Evolutionary conservation across 306 rosid species (phyloP).

Genomic region (Ochetophila trinervis): DNA sequence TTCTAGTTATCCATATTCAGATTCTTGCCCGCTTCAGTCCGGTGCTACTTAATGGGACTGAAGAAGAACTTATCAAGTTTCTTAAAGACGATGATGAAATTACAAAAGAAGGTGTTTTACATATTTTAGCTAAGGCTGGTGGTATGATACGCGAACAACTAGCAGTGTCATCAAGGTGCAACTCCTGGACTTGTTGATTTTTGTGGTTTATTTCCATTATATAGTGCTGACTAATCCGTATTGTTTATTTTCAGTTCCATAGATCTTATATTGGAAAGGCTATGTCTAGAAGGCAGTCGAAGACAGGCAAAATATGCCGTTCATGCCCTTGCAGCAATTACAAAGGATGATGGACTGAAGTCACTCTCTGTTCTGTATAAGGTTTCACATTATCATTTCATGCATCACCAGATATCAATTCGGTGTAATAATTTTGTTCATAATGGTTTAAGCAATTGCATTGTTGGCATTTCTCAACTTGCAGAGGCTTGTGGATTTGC

Average conservation of each 20-base stretch:
- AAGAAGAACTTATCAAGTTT: slow-evolving; percentile 69
- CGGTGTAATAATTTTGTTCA: background rate
- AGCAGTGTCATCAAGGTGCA: slow-evolving; percentile 69
- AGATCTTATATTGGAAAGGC: slow-evolving; percentile 80
- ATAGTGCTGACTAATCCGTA: slow-evolving; percentile 25
- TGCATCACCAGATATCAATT: slow-evolving; percentile 19
- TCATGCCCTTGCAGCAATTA: slow-evolving; percentile 89
- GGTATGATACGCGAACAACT: slow-evolving; percentile 86
- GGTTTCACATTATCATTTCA: slow-evolving; percentile 50
- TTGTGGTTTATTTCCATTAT: slow-evolving; percentile 20
- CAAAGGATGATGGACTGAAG: slow-evolving; percentile 93
- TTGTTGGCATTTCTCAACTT: slow-evolving; percentile 34
- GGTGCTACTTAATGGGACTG: slow-evolving; percentile 68
- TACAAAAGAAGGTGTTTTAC: slow-evolving; percentile 80
- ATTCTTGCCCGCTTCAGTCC: slow-evolving; percentile 90
- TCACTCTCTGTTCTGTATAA: slow-evolving; percentile 94
- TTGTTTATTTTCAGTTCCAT: slow-evolving; percentile 64
- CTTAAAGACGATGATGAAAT: slow-evolving; percentile 80
- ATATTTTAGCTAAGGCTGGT: slow-evolving; percentile 87
- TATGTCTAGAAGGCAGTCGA: slow-evolving; percentile 90
- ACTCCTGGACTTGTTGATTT: slow-evolving; percentile 15
- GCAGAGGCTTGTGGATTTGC: slow-evolving; percentile 92
- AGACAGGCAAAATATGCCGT: slow-evolving; percentile 97
- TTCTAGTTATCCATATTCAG: slow-evolving; percentile 32
- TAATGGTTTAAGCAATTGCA: slow-evolving; percentile 8